These are phyloP conservation scores for Pittosporum tobira DNA, from an alignment of 129 eudicot genomes.

Conservation along the genomic window DNA sequence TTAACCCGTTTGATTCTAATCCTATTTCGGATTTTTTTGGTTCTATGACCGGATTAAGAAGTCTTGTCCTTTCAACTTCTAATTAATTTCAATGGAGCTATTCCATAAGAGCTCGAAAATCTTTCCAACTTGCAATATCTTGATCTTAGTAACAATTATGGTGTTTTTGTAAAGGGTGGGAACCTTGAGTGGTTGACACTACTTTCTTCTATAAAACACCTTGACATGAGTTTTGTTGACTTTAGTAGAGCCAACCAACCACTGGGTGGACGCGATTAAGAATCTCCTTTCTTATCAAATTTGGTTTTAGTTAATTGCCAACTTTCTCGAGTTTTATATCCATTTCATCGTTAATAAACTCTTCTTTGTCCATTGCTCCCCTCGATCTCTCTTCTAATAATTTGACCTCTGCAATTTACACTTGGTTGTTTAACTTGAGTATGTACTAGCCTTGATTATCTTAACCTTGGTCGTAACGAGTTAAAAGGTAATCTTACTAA, in stretches of 20 bases:
- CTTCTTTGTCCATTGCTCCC: neutral
- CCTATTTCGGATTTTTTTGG: neutral
- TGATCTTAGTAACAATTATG: neutral
- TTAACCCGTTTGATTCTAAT: too few species aligned
- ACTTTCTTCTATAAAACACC: neutral
- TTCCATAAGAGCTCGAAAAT: neutral
- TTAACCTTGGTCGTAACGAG: slow-evolving; percentile 3
- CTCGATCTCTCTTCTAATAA: neutral
- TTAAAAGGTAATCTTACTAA: slow-evolving; percentile 2
- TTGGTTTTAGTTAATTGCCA: neutral
- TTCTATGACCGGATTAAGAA: neutral
- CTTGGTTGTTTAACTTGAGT: slow-evolving; percentile 14
- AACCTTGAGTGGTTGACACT: slow-evolving; percentile 1
- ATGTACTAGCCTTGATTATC: slow-evolving; percentile 1
- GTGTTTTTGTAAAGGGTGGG: neutral
- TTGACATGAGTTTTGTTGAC: neutral
- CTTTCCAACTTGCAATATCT: slow-evolving; percentile 2
- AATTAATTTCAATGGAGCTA: neutral
- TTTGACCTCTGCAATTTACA: neutral
- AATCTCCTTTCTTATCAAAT: slow-evolving; percentile 1
- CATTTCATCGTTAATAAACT: neutral
- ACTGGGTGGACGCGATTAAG: neutral
- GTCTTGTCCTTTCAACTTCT: neutral
- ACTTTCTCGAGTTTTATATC: neutral
- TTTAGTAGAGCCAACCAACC: neutral